Percentiles rank a stretch among this genome's conserved stretches.
These are phyloP conservation scores for Notholithocarpus densiflorus DNA, from an alignment of 306 rosid genomes.

Conservation along the genomic window DNA sequence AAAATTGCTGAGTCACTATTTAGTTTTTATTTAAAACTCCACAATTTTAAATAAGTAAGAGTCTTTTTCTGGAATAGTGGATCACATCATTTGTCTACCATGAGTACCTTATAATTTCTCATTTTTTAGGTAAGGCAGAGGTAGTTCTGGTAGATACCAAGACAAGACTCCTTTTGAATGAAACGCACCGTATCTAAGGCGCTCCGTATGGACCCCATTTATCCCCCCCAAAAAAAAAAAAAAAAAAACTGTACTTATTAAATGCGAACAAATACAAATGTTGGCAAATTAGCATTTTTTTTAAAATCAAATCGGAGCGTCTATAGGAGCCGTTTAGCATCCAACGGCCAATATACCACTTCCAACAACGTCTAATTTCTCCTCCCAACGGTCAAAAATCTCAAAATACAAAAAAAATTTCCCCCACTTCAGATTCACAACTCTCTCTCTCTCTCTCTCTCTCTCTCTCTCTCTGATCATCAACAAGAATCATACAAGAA, in stretches of 20 bases:
- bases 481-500: slow-evolving; percentile 5
- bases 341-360: slow-evolving; percentile 36
- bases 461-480: not conserved
- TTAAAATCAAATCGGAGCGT: slow-evolving; percentile 52
- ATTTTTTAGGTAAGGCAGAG: too few relatives aligned
- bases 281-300: slow-evolving; percentile 4
- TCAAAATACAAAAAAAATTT: slow-evolving; percentile 32
- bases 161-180: too few relatives aligned
- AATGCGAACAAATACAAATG: not conserved
- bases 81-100: too few relatives aligned
- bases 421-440: not conserved
- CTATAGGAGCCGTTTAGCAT: slow-evolving; percentile 45
- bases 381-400: slow-evolving; percentile 61
- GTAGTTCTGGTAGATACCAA: too few relatives aligned
- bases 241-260: not conserved
- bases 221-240: not conserved
- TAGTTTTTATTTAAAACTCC: too few relatives aligned
- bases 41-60: too few relatives aligned
- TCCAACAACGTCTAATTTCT: slow-evolving; percentile 31
- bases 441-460: not conserved
- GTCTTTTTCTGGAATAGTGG: too few relatives aligned
- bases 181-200: too few relatives aligned
- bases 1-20: too few relatives aligned
- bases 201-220: not conserved
- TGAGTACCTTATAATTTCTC: too few relatives aligned